Percentiles rank a stretch among this genome's conserved stretches.
Conservation (phyloP, 75 land plant genomes). For the Picea sitchensis region DNA sequence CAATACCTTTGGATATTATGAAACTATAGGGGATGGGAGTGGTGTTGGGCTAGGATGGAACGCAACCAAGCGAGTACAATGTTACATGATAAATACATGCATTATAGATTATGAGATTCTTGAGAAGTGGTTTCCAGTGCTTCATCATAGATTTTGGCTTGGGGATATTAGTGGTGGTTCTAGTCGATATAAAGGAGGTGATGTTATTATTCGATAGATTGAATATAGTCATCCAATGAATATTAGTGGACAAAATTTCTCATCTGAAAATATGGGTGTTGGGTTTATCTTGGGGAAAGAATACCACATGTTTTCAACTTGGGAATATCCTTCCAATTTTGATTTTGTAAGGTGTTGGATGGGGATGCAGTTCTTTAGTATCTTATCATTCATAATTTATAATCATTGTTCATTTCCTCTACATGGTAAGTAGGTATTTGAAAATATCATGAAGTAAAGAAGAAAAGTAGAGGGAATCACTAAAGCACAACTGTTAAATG, state of each 20-base stretch:
- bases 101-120: constrained; percentile 99
- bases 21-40: constrained; percentile 95
- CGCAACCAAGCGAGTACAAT: constrained; percentile 95
- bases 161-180: constrained; percentile 88
- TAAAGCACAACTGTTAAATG: too few species aligned
- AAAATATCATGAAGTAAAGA: too few species aligned
- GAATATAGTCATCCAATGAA: constrained; percentile 82
- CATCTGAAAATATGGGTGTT: constrained; percentile 60
- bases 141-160: constrained; percentile 71
- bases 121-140: constrained; percentile 94
- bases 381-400: too few species aligned
- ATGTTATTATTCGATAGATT: constrained; percentile 86
- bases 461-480: too few species aligned
- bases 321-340: constrained; percentile 85
- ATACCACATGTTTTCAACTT: constrained; percentile 62
- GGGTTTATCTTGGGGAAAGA: constrained; percentile 86
- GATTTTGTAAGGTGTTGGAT: constrained; percentile 98
- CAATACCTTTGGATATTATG: constrained; percentile 88
- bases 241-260: constrained; percentile 88
- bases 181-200: constrained; percentile 80
- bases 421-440: too few species aligned
- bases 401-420: too few species aligned
- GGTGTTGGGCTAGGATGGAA: constrained; percentile 95
- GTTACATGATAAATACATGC: constrained; percentile 98
- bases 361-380: constrained; percentile 30